Base-by-base conservation (phyloP, 164 flowering plant species). In the Umbellularia californica region DNA sequence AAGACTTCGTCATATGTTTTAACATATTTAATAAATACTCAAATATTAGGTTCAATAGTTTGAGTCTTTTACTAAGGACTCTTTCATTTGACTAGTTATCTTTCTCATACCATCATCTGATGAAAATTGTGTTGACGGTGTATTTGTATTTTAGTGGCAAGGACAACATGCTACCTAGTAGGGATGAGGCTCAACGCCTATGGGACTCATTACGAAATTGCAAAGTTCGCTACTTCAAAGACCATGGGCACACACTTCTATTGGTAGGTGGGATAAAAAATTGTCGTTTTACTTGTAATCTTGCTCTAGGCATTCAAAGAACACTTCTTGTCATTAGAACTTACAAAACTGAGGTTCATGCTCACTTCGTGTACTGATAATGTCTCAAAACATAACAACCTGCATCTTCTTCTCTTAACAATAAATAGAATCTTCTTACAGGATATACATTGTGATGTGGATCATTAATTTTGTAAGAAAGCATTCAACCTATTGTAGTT, bases 81-180 rank as follows among this genome's bases (percentile, higher is more conserved):
- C 17, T 55, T 55, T 55, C 13, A 3, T 55, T 55, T 55, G 19
- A 55, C 4, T 55, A 3, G 17, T 15, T 55, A 5, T 55, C n/a
- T 55, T 5, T 55, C 60, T 55, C 60, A 15, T 55, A 20, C n/a
- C 13, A 55, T 55, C 20, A 15, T 71, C 58, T 74, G 19, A n/a
- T 62, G 64, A 50, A 25, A 58, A 30, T 50, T 74, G 30, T 17
- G 35, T 72, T 75, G 65, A 75, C 58, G 24, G 20, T 78, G 62
- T 73, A 41, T 75, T 70, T 77, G 23, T 76, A 25, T 83, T 81
- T 79, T 72, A 94, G 98, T 88, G 97, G 92, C 80, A 87, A 89
- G 77, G 98, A 93, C 81, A 82, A 88, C 76, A 77, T 93, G 90
- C 81, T 91, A 77, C 98, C 98, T 55, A 93, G 97, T 80, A 52